Base-by-base conservation (phyloP, 768 basidiomycete genomes). In the Tephrocybe sp. region DNA sequence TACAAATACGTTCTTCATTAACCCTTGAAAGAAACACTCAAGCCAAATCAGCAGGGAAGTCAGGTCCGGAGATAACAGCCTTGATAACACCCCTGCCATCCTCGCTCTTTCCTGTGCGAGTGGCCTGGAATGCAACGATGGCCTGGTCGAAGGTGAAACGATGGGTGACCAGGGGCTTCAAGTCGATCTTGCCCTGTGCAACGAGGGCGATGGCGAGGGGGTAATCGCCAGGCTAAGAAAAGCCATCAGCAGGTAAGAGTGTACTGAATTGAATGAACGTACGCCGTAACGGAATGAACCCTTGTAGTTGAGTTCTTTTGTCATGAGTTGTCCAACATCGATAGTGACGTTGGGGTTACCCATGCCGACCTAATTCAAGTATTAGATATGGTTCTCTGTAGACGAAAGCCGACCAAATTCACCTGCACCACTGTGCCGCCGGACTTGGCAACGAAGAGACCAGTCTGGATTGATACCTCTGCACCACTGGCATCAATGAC, bases 231-330 rank as follows among this genome's bases (percentile, higher is more conserved):
- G 91, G 83, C 86, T 90, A 23, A 17, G 21, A 51, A 21, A 47
- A 39, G 21, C 26, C 36, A 38, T n/a, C 4, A 10, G 34, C 4
- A 14, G 34, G 34, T 15, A 11, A 30, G 11, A 30, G 28, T 11
- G 28, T 30, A 30, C 28, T 30, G 11, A 11, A 30, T 11, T 30
- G 28, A 30, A 30, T 30, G 5, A 5, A 11, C 80, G 51, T 66
- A 90, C 83, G 14, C 84, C 88, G 61, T 89, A 95, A 60, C 95
- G 85, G 87, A 97, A 97, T n/a, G 90, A 91, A 32, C 94, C 93
- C 61, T 86, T 89, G 68, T 93, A 74, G 50, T 72, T 80, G 17
- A 97, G 69, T 69, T 97, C 91, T 70, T 94, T 94, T 41, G 76
- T 75, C 53, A 86, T 79, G 30, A 93, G 69, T 41, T 77, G 70